Evolutionary conservation across 2,329 filamentous ascomycete genomes (phyloP).

Genomic region (Orbilia javanica): DNA sequence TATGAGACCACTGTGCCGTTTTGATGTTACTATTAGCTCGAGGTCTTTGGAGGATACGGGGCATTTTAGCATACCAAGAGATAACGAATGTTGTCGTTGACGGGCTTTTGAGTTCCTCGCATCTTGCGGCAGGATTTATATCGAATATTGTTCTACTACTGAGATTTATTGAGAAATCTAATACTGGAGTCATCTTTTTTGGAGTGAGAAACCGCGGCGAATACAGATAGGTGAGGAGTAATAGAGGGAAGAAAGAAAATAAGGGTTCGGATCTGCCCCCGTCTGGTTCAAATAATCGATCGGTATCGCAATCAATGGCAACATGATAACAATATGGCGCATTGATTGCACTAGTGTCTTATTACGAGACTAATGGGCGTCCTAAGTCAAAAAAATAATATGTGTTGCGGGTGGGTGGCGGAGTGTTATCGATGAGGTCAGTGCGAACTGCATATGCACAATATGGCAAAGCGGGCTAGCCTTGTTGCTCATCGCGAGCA

Average conservation of each 20-base stretch:
- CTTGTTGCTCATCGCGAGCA: conserved; percentile 1
- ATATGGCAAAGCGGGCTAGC: conserved; percentile 3
- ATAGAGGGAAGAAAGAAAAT: background rate
- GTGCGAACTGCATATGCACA: conserved; percentile 14
- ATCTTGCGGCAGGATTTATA: conserved; percentile 24
- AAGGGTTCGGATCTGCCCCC: no score
- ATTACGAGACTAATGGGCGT: no score
- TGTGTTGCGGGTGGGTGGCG: conserved; percentile 23
- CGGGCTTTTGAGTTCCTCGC: conserved; percentile 42
- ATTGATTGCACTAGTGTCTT: background rate
- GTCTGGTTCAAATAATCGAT: no score
- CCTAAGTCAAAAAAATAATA: background rate
- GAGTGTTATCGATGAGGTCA: conserved; percentile 28
- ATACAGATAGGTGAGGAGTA: background rate
- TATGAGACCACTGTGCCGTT: conserved; percentile 26
- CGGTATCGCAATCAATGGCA: background rate
- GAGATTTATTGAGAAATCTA: conserved; percentile 6
- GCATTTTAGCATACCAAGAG: conserved; percentile 30
- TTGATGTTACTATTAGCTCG: background rate
- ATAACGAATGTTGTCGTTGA: conserved; percentile 36
- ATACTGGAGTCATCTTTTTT: background rate
- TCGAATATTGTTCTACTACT: background rate
- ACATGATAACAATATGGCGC: conserved; percentile 1
- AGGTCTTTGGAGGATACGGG: background rate
- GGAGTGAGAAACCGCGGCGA: background rate